Evolutionary conservation across 129 eudicot species (phyloP).

Genomic region (Helianthus tuberosus): DNA sequence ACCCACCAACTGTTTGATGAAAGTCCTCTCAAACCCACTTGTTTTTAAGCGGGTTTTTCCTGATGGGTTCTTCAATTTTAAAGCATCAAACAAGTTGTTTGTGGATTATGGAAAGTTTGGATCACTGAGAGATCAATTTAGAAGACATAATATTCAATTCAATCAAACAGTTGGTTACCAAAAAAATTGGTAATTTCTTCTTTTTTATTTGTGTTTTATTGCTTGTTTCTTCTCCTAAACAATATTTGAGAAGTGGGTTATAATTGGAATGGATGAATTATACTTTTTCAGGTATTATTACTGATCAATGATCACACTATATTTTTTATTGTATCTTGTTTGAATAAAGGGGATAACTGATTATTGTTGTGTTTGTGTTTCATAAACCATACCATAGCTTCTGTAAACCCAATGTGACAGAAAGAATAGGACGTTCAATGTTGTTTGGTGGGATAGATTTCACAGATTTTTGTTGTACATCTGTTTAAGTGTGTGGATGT

Average conservation of each 20-base stretch:
- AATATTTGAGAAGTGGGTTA: not conserved
- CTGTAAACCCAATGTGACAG: not conserved
- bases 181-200: conserved; percentile 18
- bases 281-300: not conserved
- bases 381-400: not conserved
- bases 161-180: conserved; percentile 41
- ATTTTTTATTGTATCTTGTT: not conserved
- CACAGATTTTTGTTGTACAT: not conserved
- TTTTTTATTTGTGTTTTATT: not conserved
- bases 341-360: conserved; percentile 8
- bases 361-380: not conserved
- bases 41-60: conserved; percentile 33
- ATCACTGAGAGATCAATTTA: conserved; percentile 31
- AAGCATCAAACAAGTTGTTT: conserved; percentile 38
- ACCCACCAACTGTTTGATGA: conserved; percentile 35
- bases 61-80: conserved; percentile 40
- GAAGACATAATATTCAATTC: conserved; percentile 33
- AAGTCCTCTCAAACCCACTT: conserved; percentile 37
- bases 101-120: conserved; percentile 32
- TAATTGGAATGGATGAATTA: not conserved
- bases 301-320: not conserved
- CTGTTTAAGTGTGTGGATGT: conserved; percentile 1
- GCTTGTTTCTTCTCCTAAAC: not conserved
- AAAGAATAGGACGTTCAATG: not conserved
- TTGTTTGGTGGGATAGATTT: not conserved